Conservation (phyloP, 2,329 filamentous ascomycete genomes). For the Knoxdaviesia capensis region DNA sequence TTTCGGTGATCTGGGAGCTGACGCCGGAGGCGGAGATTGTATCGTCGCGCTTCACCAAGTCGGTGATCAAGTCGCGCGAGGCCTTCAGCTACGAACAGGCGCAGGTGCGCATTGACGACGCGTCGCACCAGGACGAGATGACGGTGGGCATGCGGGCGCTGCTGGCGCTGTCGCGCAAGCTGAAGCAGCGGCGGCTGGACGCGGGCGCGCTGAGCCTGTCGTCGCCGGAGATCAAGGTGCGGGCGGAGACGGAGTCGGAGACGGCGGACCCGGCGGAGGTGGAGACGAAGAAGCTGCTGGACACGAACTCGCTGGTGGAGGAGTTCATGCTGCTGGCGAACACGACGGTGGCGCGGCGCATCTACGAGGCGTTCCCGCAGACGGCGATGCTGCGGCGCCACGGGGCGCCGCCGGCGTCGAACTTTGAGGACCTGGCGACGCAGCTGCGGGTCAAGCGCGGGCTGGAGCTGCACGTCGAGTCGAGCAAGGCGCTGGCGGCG, state of each 20-base stretch:
- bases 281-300: conserved; percentile 82
- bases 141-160: conserved; percentile 78
- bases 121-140: conserved; percentile 69
- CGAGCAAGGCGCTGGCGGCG: conserved; percentile 81
- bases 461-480: conserved; percentile 63
- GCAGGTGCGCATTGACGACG: conserved; percentile 81
- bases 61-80: conserved; percentile 88
- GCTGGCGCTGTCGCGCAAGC: conserved; percentile 73
- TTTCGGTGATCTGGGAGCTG: conserved; percentile 78
- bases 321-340: conserved; percentile 99
- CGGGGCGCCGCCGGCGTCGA: conserved; percentile 78
- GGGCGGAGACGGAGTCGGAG: conserved; percentile 71
- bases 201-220: conserved; percentile 88
- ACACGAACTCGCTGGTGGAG: conserved; percentile 93
- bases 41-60: conserved; percentile 80
- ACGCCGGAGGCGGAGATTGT: conserved; percentile 71
- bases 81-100: conserved; percentile 97
- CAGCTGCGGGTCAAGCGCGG: conserved; percentile 77
- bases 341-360: conserved; percentile 76
- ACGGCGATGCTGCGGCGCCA: conserved; percentile 87
- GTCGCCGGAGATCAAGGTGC: conserved; percentile 92
- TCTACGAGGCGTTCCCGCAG: conserved; percentile 82
- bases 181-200: conserved; percentile 90
- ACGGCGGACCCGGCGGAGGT: conserved; percentile 92
- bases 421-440: conserved; percentile 84